Base-by-base conservation (phyloP, 2,329 filamentous ascomycete species). In the Xenoacremonium recifei region DNA sequence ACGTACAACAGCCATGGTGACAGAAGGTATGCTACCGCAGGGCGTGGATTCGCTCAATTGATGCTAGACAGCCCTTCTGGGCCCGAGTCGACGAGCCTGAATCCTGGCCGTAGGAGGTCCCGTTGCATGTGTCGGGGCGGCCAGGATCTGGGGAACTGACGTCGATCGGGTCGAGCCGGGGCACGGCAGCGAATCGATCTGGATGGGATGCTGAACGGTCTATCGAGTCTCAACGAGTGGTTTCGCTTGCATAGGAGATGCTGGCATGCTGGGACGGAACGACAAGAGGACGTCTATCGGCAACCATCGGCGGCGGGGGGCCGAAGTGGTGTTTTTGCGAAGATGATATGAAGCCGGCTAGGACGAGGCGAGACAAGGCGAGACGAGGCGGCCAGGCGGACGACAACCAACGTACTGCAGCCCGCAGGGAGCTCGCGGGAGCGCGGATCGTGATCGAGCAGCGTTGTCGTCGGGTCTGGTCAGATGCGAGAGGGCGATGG, bases 1-100 rank as follows among this genome's bases (percentile, higher is more conserved):
- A 54, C 62, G 48, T 50, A 66, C 60, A 34, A 59, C 49, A 49
- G 63, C 60, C 63, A 66, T 65, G 46, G 21, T 52, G 32, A 31
- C 35, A 19, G 19, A 25, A 11, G 21, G 27, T 31, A n/a, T n/a
- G 20, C 38, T 47, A 44, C 45, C 35, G 42, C 39, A 37, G 46
- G 21, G 47, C 34, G 30, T 39, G 32, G 19, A 35, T 25, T 11
- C 25, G 27, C 34, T 44, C 47, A 54, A 50, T 55, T 55, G 49
- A 40, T 32, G 45, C 34, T 37, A 43, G 34, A 42, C 35, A 42
- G 47, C 30, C 34, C 31, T 44, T 38, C 48, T 48, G 48, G 42
- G n/a, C 50, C 47, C 47, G 37, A 35, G 44, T 50, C 27, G 43
- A 47, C 39, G 44, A 48, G 38, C 40, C 37, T 51, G 31, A 33